Conservation (phyloP, 371 early-diverging fungal genomes). For the Circinella minor region DNA sequence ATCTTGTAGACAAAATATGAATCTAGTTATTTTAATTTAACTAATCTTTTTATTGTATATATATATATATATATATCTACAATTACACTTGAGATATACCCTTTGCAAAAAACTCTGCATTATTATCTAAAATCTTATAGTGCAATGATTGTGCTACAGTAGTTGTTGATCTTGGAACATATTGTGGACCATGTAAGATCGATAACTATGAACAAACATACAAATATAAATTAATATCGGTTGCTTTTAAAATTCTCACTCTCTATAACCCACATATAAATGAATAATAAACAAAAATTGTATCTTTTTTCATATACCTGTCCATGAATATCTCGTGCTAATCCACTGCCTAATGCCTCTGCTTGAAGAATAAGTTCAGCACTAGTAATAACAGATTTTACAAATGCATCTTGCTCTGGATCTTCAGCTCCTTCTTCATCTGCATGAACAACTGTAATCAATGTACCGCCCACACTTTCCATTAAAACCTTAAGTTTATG, state of each 20-base stretch:
- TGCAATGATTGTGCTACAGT: constrained; percentile 53
- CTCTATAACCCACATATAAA: not conserved
- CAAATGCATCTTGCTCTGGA: constrained; percentile 57
- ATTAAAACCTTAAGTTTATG: constrained; percentile 49
- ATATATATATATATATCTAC: no score
- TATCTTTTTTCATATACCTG: constrained; percentile 44
- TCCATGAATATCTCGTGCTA: constrained; percentile 72
- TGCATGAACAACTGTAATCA: constrained; percentile 64
- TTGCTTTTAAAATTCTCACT: not conserved
- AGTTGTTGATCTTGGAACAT: constrained; percentile 13
- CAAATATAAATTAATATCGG: not conserved
- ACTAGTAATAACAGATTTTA: constrained; percentile 49
- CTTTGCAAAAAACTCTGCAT: constrained; percentile 71
- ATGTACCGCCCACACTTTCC: constrained; percentile 55
- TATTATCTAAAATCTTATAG: constrained; percentile 71
- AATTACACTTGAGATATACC: constrained; percentile 56
- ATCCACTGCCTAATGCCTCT: constrained; percentile 65
- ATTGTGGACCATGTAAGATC: constrained; percentile 55
- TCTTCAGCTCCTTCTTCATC: constrained; percentile 62
- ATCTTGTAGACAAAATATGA: no score
- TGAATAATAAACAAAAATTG: not conserved
- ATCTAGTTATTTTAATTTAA: not conserved
- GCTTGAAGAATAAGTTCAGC: constrained; percentile 65
- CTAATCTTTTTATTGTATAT: no score
- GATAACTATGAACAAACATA: constrained; percentile 33